Percentiles rank a stretch among this genome's conserved stretches.
These are phyloP conservation scores for Tritrichomonas foetus DNA, from an alignment of 208 protist genomes.

Conservation along the genomic window DNA sequence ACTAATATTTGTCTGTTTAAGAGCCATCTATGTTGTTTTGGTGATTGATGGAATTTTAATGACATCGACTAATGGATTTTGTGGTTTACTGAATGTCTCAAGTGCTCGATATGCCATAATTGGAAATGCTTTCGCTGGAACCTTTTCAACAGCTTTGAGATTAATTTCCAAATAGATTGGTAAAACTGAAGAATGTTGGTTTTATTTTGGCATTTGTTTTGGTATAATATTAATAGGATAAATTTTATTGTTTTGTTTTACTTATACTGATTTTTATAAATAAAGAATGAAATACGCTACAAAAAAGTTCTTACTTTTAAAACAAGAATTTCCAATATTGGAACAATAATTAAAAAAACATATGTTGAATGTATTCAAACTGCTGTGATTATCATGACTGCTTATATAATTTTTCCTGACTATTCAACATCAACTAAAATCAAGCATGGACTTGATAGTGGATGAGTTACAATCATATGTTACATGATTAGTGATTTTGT, in stretches of 20 bases:
- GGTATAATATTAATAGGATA: background rate
- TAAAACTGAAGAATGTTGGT: background rate
- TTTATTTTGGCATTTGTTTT: background rate
- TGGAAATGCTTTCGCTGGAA: background rate
- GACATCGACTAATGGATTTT: background rate
- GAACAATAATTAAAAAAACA: background rate
- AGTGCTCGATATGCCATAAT: background rate
- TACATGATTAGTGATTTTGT: conserved; percentile 20
- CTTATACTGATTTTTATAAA: background rate
- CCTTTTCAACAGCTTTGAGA: background rate
- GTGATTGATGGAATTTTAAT: no score
- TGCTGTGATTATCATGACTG: background rate
- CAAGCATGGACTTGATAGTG: background rate
- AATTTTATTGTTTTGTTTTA: background rate
- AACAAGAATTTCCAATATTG: background rate
- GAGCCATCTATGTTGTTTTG: no score
- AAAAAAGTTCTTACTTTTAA: background rate
- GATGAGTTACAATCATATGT: background rate
- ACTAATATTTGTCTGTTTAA: no score
- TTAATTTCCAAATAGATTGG: background rate
- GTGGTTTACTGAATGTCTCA: background rate
- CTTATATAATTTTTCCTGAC: background rate
- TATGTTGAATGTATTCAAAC: background rate
- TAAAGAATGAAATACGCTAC: background rate
- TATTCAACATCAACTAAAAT: background rate